Base-by-base conservation (phyloP, 495 filamentous ascomycete genomes). In the Jackrogersella multiformis region DNA sequence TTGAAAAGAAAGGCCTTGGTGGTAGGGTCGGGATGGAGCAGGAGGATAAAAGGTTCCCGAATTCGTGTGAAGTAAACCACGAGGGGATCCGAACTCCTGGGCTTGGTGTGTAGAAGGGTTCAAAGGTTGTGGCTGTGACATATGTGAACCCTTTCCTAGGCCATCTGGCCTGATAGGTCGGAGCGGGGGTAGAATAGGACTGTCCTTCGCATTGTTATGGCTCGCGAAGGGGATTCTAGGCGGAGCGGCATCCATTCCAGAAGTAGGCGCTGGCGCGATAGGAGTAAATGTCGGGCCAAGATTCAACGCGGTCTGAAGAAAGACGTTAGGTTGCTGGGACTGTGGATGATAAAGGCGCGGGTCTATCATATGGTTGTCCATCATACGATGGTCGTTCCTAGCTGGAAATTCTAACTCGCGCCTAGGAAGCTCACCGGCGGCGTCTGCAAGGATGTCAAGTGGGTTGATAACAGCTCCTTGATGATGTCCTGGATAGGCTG, bases 251-350 rank as follows among this genome's bases (percentile, higher is more conserved):
- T 30, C 73, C 51, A 57, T 46, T 30, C 41, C 24, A 20, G 60
- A 24, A 28, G 49, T 6, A 5, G 70, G 72, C 12, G 64, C 66
- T n/a, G 73, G 73, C 8, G 70, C 73, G 32, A 71, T 71, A 45
- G 68, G 66, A 1, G 67, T 24, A 45, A 64, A 64, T 0, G 68
- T 30, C 9, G 76, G 56, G 12, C 64, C 26, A 0, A 76, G 78
- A 45, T 82, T 82, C 12, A 82, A 66, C 1, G 80, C 77, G 0
- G 80, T 81, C 53, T 76, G 74, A 1, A 82, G 51, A 57, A 81
- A 82, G 13, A 74, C 64, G 48, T 75, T 78, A n/a, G 70, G 54
- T 9, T 69, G 60, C 10, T 54, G 48, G 1, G 60, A 54, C 0
- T 46, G 26, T 1, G 58, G 66, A 62, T 57, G 18, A 73, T 64